These are phyloP conservation scores for Plantago ovata DNA, from an alignment of 257 asterid genomes.

Conservation along the genomic window DNA sequence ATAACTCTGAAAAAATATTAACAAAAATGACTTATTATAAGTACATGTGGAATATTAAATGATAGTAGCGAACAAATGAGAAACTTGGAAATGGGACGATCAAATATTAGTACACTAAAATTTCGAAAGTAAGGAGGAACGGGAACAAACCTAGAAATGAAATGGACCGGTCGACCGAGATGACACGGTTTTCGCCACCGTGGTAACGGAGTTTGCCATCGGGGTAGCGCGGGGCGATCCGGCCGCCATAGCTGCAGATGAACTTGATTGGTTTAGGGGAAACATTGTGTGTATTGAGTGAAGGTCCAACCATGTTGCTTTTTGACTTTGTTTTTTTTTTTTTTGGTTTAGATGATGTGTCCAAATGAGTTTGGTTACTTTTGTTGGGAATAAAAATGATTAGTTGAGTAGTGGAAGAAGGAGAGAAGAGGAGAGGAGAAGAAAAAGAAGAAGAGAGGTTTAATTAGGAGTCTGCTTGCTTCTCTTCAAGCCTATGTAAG, in stretches of 20 bases:
- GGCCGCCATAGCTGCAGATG: constrained; percentile 87
- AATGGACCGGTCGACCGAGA: constrained; percentile 68
- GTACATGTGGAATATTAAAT: no score
- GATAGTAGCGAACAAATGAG: no score
- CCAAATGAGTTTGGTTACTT: no score
- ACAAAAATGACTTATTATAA: no score
- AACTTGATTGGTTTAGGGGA: constrained; percentile 50
- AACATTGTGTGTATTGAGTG: constrained; percentile 25
- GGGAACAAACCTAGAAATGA: constrained; percentile 54
- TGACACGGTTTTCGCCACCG: constrained; percentile 89
- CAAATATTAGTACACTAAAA: not conserved
- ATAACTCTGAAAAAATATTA: constrained; percentile 38
- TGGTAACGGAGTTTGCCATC: constrained; percentile 91
- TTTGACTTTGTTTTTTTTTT: no score
- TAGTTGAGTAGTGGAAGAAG: no score
- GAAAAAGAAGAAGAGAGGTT: not conserved
- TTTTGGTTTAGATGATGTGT: no score
- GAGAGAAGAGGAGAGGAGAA: not conserved
- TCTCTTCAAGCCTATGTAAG: constrained; percentile 59
- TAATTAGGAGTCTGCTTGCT: constrained; percentile 32
- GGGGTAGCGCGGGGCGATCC: constrained; percentile 75
- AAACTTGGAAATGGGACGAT: no score
- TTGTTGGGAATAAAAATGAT: no score
- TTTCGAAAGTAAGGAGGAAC: not conserved
- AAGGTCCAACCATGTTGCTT: constrained; percentile 44